A percentile compares a stretch with the other conserved stretches of the same genome.
Evolutionary conservation across 306 rosid genomes (phyloP).

Genomic region (Pyrus communis): DNA sequence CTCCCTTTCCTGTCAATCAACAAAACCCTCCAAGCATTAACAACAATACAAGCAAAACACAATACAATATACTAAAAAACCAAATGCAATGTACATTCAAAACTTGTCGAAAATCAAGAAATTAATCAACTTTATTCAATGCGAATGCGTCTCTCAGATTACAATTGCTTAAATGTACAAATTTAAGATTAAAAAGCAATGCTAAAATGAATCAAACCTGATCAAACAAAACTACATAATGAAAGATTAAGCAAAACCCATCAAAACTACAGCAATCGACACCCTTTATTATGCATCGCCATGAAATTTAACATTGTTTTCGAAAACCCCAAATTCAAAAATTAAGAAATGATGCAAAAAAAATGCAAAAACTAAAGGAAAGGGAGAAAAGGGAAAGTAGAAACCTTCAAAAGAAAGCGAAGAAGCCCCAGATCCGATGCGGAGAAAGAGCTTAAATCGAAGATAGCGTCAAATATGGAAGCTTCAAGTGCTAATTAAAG

Average conservation of each 20-base stretch:
- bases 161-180: neutral
- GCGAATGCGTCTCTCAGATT: neutral
- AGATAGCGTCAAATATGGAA: constrained; percentile 19
- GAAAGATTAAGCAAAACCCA: neutral
- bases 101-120: neutral
- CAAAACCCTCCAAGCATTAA: constrained; percentile 30
- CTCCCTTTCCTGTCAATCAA: constrained; percentile 10
- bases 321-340: neutral
- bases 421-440: constrained; percentile 67
- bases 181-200: neutral
- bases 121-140: neutral
- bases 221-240: neutral
- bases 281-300: neutral
- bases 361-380: neutral
- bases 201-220: neutral
- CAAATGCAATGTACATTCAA: neutral
- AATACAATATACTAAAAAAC: neutral
- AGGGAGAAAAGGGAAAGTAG: constrained; percentile 8
- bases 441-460: constrained; percentile 16
- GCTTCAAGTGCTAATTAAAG: neutral
- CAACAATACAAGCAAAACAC: neutral
- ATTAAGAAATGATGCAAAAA: neutral
- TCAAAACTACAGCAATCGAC: neutral
- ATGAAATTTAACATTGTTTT: neutral
- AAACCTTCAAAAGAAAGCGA: constrained; percentile 40